Conservation (phyloP, 2,329 filamentous ascomycete species). For the Talaromyces sp. region DNA sequence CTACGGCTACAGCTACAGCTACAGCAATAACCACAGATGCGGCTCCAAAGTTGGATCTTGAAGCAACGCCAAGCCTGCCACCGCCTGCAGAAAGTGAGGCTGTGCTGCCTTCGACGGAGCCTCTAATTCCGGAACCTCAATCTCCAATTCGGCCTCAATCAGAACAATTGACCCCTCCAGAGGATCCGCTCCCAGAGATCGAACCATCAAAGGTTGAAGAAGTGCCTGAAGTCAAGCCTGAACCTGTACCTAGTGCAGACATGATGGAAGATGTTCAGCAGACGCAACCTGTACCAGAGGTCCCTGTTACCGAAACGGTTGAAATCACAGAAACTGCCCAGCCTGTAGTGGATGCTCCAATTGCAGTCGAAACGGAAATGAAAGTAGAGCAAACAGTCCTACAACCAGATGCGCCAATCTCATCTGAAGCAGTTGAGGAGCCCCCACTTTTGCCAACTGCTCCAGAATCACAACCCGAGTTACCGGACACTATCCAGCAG, state of each 20-base stretch:
- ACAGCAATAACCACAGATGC: background rate
- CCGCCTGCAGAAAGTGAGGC: conserved; percentile 1
- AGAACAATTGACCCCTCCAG: conserved; percentile 16
- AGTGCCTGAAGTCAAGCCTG: conserved; percentile 5
- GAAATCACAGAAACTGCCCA: conserved; percentile 3
- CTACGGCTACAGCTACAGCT: no score
- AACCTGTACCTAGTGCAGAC: background rate
- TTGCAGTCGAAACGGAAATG: background rate
- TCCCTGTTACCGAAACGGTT: background rate
- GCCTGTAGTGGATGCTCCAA: background rate
- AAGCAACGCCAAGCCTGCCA: conserved; percentile 11
- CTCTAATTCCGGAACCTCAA: background rate
- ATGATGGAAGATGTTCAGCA: conserved; percentile 4
- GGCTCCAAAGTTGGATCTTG: background rate
- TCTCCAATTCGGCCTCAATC: conserved; percentile 16
- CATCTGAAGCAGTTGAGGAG: conserved; percentile 19
- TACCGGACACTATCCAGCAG: conserved; percentile 48
- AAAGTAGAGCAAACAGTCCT: background rate
- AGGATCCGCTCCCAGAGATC: background rate
- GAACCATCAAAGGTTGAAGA: conserved; percentile 9
- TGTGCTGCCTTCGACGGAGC: background rate
- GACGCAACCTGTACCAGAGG: background rate
- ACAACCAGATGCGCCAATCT: background rate
- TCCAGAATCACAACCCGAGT: conserved; percentile 40
- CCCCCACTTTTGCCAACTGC: background rate